phyloP scores from a whole-genome alignment of 257 asterid species.

The Petrea volubilis region DNA sequence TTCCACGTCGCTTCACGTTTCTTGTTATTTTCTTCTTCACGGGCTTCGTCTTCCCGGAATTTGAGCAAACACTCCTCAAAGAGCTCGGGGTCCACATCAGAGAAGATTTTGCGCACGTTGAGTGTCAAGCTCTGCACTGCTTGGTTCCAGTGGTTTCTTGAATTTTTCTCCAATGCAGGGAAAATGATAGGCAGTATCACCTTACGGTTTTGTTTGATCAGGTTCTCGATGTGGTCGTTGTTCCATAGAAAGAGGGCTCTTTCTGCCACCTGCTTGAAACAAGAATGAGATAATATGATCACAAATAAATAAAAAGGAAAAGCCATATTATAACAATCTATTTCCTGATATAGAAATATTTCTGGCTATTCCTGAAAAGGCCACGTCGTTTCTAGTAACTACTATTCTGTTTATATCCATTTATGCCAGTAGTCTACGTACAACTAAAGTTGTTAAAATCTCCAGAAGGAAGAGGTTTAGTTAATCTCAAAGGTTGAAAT shows the following conservation, averaged over 20 bases:
- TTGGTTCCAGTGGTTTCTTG: conserved; percentile 41
- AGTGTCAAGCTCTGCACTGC: conserved; percentile 40
- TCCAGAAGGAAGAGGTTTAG: neutral
- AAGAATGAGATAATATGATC: neutral
- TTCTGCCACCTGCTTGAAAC: conserved; percentile 32
- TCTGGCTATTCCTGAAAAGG: neutral
- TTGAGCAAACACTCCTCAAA: conserved; percentile 38
- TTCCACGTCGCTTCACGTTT: conserved; percentile 30
- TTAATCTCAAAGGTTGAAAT: neutral
- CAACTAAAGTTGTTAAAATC: neutral
- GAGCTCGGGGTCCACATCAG: conserved; percentile 34
- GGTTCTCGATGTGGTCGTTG: conserved; percentile 32
- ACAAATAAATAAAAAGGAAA: too few relatives aligned
- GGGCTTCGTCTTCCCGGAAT: conserved; percentile 28
- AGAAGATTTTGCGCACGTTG: conserved; percentile 36
- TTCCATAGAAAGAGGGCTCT: conserved; percentile 40
- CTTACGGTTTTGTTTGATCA: conserved; percentile 36
- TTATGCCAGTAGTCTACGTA: neutral
- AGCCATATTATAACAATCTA: too few relatives aligned
- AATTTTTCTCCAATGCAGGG: conserved; percentile 37
- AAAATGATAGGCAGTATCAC: conserved; percentile 38
- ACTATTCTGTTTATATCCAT: neutral
- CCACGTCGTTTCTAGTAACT: neutral
- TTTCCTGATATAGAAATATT: neutral
- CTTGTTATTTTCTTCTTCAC: conserved; percentile 13